These are phyloP conservation scores for Kwoniella dejecticola DNA, from an alignment of 768 basidiomycete genomes.

Conservation along the genomic window DNA sequence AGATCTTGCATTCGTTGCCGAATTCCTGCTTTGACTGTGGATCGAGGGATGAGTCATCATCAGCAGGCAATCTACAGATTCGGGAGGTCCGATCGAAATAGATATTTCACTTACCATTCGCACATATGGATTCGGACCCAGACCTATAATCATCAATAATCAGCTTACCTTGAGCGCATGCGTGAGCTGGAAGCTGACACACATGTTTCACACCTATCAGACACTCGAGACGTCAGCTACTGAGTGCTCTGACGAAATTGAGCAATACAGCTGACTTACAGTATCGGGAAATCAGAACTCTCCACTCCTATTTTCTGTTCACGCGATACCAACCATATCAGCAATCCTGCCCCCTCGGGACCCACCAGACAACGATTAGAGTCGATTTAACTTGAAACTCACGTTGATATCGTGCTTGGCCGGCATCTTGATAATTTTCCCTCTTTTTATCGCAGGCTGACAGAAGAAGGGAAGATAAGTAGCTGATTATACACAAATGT, in stretches of 20 bases:
- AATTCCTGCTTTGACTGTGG: slow-evolving; percentile 92
- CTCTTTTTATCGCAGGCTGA: neutral
- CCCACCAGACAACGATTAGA: no score
- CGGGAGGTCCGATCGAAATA: no score
- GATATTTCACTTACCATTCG: slow-evolving; percentile 75
- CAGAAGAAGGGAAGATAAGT: neutral
- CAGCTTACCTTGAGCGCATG: neutral
- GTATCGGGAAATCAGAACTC: slow-evolving; percentile 54
- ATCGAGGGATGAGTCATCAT: no score
- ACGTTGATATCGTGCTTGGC: slow-evolving; percentile 56
- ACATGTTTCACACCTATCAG: slow-evolving; percentile 54
- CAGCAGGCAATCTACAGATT: no score
- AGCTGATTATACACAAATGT: neutral
- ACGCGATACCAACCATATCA: no score
- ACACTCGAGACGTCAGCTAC: neutral
- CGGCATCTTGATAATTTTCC: slow-evolving; percentile 34
- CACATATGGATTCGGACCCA: slow-evolving; percentile 88
- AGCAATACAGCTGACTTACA: slow-evolving; percentile 35
- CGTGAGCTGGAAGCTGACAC: slow-evolving; percentile 3
- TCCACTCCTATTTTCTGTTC: slow-evolving; percentile 54
- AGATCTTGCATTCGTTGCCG: slow-evolving; percentile 94
- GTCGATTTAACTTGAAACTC: no score
- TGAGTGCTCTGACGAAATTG: neutral
- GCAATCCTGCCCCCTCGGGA: no score
- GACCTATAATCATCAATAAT: slow-evolving; percentile 60